Evolutionary conservation across 2,329 filamentous ascomycete genomes (phyloP).

Genomic region (Alternaria sp.): DNA sequence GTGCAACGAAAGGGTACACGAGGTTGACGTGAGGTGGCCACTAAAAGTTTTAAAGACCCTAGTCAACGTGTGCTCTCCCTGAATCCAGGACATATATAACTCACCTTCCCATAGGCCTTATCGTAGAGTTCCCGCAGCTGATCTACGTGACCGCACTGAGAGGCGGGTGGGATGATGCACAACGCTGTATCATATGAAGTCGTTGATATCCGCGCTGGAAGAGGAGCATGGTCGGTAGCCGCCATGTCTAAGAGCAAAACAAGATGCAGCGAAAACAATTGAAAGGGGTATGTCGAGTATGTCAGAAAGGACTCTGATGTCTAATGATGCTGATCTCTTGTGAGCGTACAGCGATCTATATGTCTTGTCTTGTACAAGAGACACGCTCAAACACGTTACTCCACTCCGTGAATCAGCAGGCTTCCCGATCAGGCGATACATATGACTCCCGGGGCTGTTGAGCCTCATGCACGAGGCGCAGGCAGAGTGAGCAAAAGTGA

Average conservation of each 20-base stretch:
- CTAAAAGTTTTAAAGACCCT: no score
- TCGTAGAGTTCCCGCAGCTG: conserved; percentile 67
- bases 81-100: background rate
- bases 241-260: conserved; percentile 24
- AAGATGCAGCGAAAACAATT: background rate
- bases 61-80: background rate
- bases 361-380: background rate
- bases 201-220: conserved; percentile 22
- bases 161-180: conserved; percentile 62
- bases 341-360: conserved; percentile 8
- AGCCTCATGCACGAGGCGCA: conserved; percentile 3
- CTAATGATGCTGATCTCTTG: conserved; percentile 5
- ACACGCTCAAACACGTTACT: background rate
- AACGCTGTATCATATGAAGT: conserved; percentile 65
- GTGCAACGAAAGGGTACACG: conserved; percentile 68
- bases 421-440: conserved; percentile 4
- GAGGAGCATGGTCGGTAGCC: background rate
- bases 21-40: conserved; percentile 74
- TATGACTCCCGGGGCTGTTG: conserved; percentile 22
- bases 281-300: conserved; percentile 15
- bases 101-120: conserved; percentile 58
- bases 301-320: background rate
- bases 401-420: background rate
- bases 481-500: conserved; percentile 30
- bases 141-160: conserved; percentile 59